phyloP scores from a whole-genome alignment of 2,329 filamentous ascomycete species.

The Phoma sp. region DNA sequence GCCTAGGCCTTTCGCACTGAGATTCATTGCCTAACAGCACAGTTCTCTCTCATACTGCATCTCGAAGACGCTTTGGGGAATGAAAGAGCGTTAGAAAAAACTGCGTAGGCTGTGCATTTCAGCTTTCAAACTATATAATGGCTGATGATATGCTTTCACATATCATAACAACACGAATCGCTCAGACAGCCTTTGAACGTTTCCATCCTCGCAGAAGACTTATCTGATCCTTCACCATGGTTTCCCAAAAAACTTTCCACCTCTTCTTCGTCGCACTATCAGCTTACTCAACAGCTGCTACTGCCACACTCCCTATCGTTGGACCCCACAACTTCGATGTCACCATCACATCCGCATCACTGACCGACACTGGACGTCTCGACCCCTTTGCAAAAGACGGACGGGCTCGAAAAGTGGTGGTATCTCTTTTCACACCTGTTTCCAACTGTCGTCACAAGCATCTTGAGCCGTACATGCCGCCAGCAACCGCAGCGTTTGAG shows the following conservation, averaged over 20 bases:
- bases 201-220: not conserved
- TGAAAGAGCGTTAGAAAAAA: not conserved
- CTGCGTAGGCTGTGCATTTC: not conserved
- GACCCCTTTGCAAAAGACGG: constrained; percentile 32
- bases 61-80: not conserved
- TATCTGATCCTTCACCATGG: not conserved
- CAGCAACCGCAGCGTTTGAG: constrained; percentile 27
- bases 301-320: constrained; percentile 20
- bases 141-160: not conserved
- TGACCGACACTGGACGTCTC: constrained; percentile 27
- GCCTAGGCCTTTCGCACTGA: not conserved
- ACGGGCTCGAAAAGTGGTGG: constrained; percentile 28
- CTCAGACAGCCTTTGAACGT: not conserved
- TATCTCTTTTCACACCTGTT: constrained; percentile 33
- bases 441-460: constrained; percentile 18
- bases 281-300: constrained; percentile 2
- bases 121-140: not conserved
- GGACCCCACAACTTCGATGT: constrained; percentile 21
- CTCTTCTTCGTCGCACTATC: not conserved
- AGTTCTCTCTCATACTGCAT: not conserved
- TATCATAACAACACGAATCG: not conserved
- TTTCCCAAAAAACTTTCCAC: not conserved
- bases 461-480: constrained; percentile 30
- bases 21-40: not conserved
- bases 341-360: constrained; percentile 14